Base-by-base conservation (phyloP, 2,329 filamentous ascomycete genomes). In the Alternaria sp. region DNA sequence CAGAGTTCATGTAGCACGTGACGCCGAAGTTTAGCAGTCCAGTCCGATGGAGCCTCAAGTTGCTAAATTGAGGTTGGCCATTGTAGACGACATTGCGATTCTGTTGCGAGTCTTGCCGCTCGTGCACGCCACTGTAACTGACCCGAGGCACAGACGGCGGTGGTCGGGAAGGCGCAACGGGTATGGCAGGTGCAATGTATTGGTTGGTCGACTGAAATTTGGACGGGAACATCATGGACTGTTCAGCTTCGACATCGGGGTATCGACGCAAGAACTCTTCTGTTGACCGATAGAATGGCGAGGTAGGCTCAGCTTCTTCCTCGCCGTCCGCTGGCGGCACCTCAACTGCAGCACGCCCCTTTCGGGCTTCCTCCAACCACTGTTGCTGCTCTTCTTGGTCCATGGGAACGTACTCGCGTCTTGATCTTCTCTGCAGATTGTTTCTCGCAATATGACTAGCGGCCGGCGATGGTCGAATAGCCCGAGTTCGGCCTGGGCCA, bases 1-100 rank as follows among this genome's bases (percentile, higher is more conserved):
- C 89, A n/a, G 92, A 89, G 77, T 97, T 97, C 82, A 95, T 93
- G 73, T 97, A 97, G 75, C 94, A 97, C 65, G 90, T 93, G 45
- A 90, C 89, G 1, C 88, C 86, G 39, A 92, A 91, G 68, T 97
- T 97, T 58, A 87, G 80, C 11, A 97, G 83, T 0, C 94, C 93
- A 10, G 91, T 90, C 34, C 82, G 81, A n/a, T 88, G 84, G 67
- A 87, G 81, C 28, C 79, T 77, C 36, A 81, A 78, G 24, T 78
- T 76, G 4, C 79, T 77, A 39, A 80, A 74, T 14, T 80, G 78
- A 33, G 78, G 78, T 13, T 79, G 79, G 3, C 81, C 78, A 4
- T 83, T 72, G 58, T 83, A 83, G 14, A 80, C 75, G 8, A 79
- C 74, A 26, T 72, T 67, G 17, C 76, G 77, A 4, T 60, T 73